Evolutionary conservation across 139 green algal genomes (phyloP).

Genomic region (Astrephomene gubernaculifera): DNA sequence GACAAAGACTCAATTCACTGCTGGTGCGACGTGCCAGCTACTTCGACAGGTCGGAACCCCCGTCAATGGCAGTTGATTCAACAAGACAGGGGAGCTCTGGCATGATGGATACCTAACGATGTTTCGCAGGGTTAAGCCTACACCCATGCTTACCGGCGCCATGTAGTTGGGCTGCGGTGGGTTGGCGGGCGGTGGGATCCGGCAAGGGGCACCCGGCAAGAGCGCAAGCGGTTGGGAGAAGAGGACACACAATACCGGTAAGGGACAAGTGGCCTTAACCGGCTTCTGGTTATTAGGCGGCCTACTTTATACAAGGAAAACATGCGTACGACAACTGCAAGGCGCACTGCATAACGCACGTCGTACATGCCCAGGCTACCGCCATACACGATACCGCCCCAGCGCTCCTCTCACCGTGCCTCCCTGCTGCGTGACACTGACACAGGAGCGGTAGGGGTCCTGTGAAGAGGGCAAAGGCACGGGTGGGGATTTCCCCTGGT

Average conservation of each 20-base stretch:
- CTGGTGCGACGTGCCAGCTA: no score
- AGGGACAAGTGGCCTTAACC: no score
- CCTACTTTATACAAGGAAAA: no score
- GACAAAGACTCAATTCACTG: no score
- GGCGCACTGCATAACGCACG: no score
- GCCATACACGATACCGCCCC: no score
- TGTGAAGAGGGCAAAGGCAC: conserved; percentile 40
- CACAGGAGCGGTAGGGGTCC: conserved; percentile 82
- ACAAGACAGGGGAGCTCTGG: neutral
- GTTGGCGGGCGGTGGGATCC: neutral
- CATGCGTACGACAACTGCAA: no score
- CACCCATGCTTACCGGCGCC: conserved; percentile 45
- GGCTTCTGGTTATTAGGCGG: no score
- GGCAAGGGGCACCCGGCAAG: neutral
- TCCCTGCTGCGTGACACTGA: conserved; percentile 84
- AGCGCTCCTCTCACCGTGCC: conserved; percentile 65
- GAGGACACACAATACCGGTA: neutral
- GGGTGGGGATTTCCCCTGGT: no score
- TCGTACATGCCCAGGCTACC: no score
- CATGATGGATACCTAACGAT: neutral
- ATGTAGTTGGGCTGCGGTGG: conserved; percentile 74
- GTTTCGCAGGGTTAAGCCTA: neutral
- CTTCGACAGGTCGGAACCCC: no score
- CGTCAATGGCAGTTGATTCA: no score
- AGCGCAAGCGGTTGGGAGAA: neutral